phyloP scores from a whole-genome alignment of 495 filamentous ascomycete genomes.

The Hypoxylon rickii region DNA sequence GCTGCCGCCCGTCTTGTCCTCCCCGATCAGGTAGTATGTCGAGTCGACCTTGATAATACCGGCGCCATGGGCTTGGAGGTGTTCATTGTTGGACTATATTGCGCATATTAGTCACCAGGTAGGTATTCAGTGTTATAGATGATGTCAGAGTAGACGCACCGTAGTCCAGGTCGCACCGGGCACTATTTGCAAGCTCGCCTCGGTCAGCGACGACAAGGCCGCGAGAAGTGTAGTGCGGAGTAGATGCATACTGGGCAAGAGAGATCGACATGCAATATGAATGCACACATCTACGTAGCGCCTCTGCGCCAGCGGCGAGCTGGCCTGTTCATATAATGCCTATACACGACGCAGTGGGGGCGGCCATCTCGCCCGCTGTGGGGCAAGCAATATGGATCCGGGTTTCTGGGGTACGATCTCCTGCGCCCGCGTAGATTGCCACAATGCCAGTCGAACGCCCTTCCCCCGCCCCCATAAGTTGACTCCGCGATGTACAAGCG shows the following conservation, averaged over 20 bases:
- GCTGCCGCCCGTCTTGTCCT: conserved; percentile 65
- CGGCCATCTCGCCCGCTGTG: conserved; percentile 21
- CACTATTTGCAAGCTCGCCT: conserved; percentile 48
- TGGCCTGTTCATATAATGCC: conserved; percentile 23
- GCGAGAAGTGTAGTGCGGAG: conserved; percentile 18
- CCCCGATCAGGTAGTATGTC: conserved; percentile 66
- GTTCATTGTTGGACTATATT: conserved; percentile 53
- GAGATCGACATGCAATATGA: conserved; percentile 24
- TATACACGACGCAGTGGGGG: conserved; percentile 17
- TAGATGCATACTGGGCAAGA: conserved; percentile 24
- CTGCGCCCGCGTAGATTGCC: conserved; percentile 11
- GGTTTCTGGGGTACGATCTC: conserved; percentile 29
- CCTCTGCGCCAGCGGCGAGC: conserved; percentile 15
- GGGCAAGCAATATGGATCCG: conserved; percentile 34
- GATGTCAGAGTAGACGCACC: conserved; percentile 37
- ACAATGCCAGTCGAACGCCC: conserved; percentile 23
- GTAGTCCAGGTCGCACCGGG: conserved; percentile 57
- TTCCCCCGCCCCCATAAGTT: background rate
- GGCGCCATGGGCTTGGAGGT: conserved; percentile 65
- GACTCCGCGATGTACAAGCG: conserved; percentile 19
- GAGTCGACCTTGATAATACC: conserved; percentile 59
- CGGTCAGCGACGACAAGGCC: conserved; percentile 29
- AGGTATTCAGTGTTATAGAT: background rate
- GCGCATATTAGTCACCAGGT: background rate
- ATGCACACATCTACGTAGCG: background rate